Evolutionary conservation across 1,139 yeast genomes (phyloP), one percentile per base, ranked within the genome.

Genomic region (Candida neerlandica): DNA sequence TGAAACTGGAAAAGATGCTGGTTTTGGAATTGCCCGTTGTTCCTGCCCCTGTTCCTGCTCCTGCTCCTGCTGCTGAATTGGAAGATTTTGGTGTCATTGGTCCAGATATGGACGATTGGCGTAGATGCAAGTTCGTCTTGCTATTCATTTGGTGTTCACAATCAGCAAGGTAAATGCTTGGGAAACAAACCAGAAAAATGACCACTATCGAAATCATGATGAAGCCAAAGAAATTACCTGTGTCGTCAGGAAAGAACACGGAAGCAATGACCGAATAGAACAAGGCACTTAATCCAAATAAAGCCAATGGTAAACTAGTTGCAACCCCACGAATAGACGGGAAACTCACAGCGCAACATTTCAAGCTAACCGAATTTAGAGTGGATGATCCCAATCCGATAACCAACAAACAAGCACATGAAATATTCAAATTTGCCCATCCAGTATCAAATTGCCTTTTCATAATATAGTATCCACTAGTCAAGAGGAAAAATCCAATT

Each of bases 241-340:
- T 81, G 51, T 80, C 75, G 3, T 82, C 82, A 1, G 82, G 78
- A 55, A 63, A 81, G 54, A 80, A 73, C 16, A 67, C 54, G 12
- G 79, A 67, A 0, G 81, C 84, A 26, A 78, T 59, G 1, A 75
- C 71, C 0, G 86, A 80, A 55, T 75, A 82, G 47, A 81, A 73
- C 57, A 81, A 69, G 1, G 86, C 87, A 69, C 85, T 80, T 18
- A 81, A 67, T 0, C 87, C 87, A 58, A 80, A 81, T 41, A 81
- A 66, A 2, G 86, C 82, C 53, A 81, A 69, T 1, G 87, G 86
- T 44, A 82, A 69, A 1, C 85, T 77, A 0, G 86, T 81, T 6
- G 86, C 86, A 11, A 82, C 73, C 1, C 87, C 87, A 51, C 84
- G 63, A 35, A 78, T 72, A 46, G 77, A 71, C 1, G 87, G 87